phyloP scores from a whole-genome alignment of 1,284 basidiomycete genomes.

The Rhodofomes roseus region DNA sequence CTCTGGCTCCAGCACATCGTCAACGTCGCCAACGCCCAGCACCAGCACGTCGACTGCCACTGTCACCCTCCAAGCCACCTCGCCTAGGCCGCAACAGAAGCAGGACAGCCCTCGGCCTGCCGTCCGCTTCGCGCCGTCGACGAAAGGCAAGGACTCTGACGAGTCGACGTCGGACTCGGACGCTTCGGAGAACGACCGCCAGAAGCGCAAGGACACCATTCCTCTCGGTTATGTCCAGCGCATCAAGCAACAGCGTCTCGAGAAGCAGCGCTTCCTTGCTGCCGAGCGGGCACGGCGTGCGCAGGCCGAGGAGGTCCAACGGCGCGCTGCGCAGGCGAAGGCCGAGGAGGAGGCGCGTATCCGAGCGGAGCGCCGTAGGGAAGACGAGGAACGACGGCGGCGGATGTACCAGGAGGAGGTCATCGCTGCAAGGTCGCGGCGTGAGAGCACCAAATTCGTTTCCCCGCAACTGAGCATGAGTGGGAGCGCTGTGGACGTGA shows the following conservation, averaged over 20 bases:
- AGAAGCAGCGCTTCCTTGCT: constrained; percentile 65
- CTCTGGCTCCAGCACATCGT: constrained; percentile 6
- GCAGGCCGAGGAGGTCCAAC: constrained; percentile 48
- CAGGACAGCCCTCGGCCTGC: constrained; percentile 44
- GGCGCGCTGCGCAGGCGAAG: constrained; percentile 47
- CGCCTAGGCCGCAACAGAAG: constrained; percentile 9
- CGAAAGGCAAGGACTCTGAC: constrained; percentile 34
- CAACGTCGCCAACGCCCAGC: constrained; percentile 6
- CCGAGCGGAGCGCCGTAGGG: constrained; percentile 49
- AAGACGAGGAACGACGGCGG: constrained; percentile 55
- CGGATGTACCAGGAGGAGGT: constrained; percentile 57
- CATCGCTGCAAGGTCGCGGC: constrained; percentile 52
- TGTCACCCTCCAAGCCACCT: constrained; percentile 14
- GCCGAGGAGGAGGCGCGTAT: constrained; percentile 42
- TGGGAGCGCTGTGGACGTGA: constrained; percentile 14
- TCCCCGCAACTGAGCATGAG: constrained; percentile 15
- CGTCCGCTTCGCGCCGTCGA: constrained; percentile 65
- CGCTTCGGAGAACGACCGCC: background rate
- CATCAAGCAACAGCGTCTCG: constrained; percentile 64
- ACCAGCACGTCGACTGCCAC: constrained; percentile 3
- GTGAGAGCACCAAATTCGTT: constrained; percentile 45
- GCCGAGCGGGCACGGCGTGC: constrained; percentile 53
- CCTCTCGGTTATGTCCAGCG: constrained; percentile 67
- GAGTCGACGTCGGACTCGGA: constrained; percentile 3
- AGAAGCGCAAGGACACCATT: constrained; percentile 55